These are phyloP conservation scores for Vigna angularis DNA, from an alignment of 306 rosid species.

Conservation along the genomic window DNA sequence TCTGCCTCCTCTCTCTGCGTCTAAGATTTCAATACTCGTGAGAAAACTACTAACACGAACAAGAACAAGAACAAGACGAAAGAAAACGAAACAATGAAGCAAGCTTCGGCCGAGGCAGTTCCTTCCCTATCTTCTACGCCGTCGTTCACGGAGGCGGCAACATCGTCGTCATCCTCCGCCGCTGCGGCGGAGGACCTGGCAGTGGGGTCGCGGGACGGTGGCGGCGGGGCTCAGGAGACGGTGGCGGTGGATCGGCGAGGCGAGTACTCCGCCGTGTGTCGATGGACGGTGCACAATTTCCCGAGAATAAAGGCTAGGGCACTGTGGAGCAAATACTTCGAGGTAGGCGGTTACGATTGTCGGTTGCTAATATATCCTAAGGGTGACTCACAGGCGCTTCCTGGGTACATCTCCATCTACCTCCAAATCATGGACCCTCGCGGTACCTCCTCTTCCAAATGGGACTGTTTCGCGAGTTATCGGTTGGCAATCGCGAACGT, in stretches of 20 bases:
- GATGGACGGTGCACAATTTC: slow-evolving; percentile 96
- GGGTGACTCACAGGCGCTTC: slow-evolving; percentile 95
- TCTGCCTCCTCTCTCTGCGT: slow-evolving; percentile 9
- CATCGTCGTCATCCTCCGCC: slow-evolving; percentile 62
- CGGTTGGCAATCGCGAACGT: slow-evolving; percentile 87
- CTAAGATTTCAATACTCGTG: slow-evolving; percentile 17
- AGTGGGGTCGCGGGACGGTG: slow-evolving; percentile 71
- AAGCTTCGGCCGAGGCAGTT: slow-evolving; percentile 79
- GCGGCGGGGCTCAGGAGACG: slow-evolving; percentile 89
- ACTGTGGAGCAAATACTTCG: slow-evolving; percentile 98
- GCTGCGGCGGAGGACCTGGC: slow-evolving; percentile 86
- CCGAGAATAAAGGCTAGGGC: slow-evolving; percentile 94
- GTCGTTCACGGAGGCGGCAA: slow-evolving; percentile 55
- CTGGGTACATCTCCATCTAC: slow-evolving; percentile 91
- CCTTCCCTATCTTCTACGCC: slow-evolving; percentile 67
- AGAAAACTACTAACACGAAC: slow-evolving; percentile 23
- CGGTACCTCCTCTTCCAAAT: slow-evolving; percentile 92
- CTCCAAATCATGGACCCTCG: slow-evolving; percentile 99
- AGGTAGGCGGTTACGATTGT: slow-evolving; percentile 99
- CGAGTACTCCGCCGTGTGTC: slow-evolving; percentile 86
- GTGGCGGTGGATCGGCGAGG: slow-evolving; percentile 84
- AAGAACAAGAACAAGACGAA: neutral
- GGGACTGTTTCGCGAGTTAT: slow-evolving; percentile 99
- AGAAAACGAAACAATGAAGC: slow-evolving; percentile 71
- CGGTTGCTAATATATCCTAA: slow-evolving; percentile 91